Base-by-base conservation (phyloP, 345 rosid species). In the Eutrema yunnanense region DNA sequence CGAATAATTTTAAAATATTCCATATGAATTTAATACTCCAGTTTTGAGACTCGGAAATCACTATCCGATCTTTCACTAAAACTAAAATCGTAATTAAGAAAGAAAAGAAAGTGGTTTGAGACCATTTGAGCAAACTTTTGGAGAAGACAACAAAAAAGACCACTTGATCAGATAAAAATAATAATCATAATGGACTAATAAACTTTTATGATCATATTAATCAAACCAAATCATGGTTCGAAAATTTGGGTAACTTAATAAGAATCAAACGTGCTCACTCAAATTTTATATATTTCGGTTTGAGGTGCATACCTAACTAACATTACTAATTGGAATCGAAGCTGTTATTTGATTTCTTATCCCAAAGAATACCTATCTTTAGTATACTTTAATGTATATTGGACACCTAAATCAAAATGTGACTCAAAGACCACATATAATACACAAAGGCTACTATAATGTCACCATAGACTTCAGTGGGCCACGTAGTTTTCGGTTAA, bases 391-490 rank as follows among this genome's bases (percentile, higher is more conserved):
- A 3, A 60, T 40, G 12, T 30, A 9, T 63, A n/a, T 62, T 27
- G 26, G 52, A 30, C 40, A 43, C 6, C 2, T 30, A n/a, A 44
- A 44, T 22, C 34, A 40, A 3, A 60, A 60, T 26, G 49, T 60
- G 67, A 62, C 41, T 62, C 53, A 46, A n/a, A 65, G 6, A 36
- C 58, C 48, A 65, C 59, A 50, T 34, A 49, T 34, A 36, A 16
- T 64, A 49, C 53, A 34, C 34, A 63, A 52, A 53, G 9, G 32
- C 43, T 63, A 63, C 6, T 37, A 37, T 37, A n/a, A 26, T 22
- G 16, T 34, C 65, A 51, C 61, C 3, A 43, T 14, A 67, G 11
- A 43, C 62, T 72, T 63, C 0, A 72, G 65, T 67, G 69, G 63
- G 33, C 37, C 62, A 67, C 73, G 16, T 62, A 14, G 51, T 44